Base-by-base conservation (phyloP, 805 yeast genomes). In the Dipodascopsis uninucleata region DNA sequence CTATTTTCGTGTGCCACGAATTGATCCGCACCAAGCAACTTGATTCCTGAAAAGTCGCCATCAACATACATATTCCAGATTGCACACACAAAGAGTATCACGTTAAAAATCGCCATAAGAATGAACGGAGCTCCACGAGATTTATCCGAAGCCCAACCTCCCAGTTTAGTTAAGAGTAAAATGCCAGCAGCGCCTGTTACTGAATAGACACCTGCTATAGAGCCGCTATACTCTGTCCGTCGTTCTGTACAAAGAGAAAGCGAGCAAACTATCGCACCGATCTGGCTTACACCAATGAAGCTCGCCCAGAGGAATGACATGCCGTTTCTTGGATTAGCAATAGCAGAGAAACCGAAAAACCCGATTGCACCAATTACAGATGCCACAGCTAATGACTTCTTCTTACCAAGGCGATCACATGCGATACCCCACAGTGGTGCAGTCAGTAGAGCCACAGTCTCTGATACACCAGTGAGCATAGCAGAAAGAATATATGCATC, bases 181-280 rank as follows among this genome's bases (percentile, higher is more conserved):
- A 82, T 79, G 2, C 90, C 90, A 5, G 79, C 39, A 1, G 85
- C 85, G 14, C 87, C 88, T 52, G 74, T 67, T 43, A 82, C 71
- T n/a, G 82, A 74, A 59, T 78, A 80, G 9, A 80, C 75, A 5
- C 90, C 90, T 39, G 82, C 74, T 31, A 82, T 72, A 2, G 83
- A 70, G n/a, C 88, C 88, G 38, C 76, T 74, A 45, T 71, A 66
- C 18, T 62, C 64, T 26, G 71, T 63, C 24, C 71, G 68, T 29
- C 66, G 63, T 41, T 71, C 75, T 4, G 76, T 71, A 25, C 76
- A 71, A 55, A 82, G 67, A 5, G 85, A 77, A 79, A 81, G 77
- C 25, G 86, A 78, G 18, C 77, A 70, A 37, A 81, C 74, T 28
- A 80, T 74, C 28, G 75, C 70, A 7, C 83, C 82, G 41, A 80